Percentiles rank a stretch among this genome's conserved stretches.
phyloP scores from a whole-genome alignment of 441 rosid species.

The Erodium texanum region DNA sequence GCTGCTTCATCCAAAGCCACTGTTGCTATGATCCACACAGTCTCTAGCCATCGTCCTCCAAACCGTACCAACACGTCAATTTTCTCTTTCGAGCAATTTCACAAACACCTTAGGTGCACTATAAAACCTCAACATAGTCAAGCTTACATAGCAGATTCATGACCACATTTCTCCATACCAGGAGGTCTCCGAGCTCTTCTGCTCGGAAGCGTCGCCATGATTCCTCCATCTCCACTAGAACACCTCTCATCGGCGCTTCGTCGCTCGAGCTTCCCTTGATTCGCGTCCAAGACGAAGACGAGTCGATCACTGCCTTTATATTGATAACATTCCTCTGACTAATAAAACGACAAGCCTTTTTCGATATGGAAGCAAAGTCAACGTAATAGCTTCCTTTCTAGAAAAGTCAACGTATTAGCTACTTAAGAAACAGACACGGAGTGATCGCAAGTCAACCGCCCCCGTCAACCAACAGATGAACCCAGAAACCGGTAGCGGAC shows the following conservation, averaged over 20 bases:
- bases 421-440: not conserved
- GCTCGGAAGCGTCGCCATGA: not conserved
- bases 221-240: not conserved
- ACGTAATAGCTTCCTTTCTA: no score
- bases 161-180: not conserved
- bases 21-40: not conserved
- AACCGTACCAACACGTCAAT: not conserved
- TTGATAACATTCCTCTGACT: not conserved
- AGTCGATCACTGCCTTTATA: not conserved
- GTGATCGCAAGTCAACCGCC: not conserved
- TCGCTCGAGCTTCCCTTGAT: not conserved
- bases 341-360: not conserved
- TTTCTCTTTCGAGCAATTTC: not conserved
- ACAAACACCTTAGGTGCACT: not conserved
- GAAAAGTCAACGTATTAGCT: not conserved
- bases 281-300: not conserved
- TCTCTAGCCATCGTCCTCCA: not conserved
- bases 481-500: constrained; percentile 10
- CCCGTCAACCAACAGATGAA: not conserved
- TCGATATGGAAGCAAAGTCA: not conserved
- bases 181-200: not conserved
- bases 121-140: not conserved
- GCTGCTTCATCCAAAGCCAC: not conserved
- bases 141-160: not conserved
- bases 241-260: not conserved